Conservation (phyloP, 2,329 filamentous ascomycete species). For the Fusarium sp. region DNA sequence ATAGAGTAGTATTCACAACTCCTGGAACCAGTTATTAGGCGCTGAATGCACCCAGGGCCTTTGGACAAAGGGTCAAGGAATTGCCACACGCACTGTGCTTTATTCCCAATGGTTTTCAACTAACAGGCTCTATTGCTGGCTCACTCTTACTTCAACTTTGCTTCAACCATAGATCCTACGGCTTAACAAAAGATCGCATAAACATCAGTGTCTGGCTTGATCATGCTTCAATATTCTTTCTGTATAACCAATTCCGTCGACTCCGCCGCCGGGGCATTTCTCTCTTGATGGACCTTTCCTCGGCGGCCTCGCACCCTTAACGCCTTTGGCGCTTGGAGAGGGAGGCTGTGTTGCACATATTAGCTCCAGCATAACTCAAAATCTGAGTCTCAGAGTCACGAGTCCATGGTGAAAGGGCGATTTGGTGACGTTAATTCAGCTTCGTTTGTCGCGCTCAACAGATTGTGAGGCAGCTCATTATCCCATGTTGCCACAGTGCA, state of each 20-base stretch:
- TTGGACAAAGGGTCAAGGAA: not conserved
- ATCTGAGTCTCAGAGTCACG: not conserved
- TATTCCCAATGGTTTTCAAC: not conserved
- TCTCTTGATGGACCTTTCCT: not conserved
- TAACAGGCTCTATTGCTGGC: not conserved
- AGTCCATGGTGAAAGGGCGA: not conserved
- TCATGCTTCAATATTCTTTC: not conserved
- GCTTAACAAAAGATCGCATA: not conserved
- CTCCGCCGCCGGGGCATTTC: not conserved
- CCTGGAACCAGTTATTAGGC: not conserved
- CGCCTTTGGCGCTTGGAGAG: constrained; percentile 19
- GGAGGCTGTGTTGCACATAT: constrained; percentile 38
- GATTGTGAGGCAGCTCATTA: constrained; percentile 13
- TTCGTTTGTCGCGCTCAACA: constrained; percentile 20
- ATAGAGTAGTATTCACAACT: constrained; percentile 9
- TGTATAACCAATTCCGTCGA: not conserved
- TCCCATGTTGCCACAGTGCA: constrained; percentile 30
- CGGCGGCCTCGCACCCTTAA: constrained; percentile 38
- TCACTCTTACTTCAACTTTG: not conserved
- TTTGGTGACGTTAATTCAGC: constrained; percentile 18
- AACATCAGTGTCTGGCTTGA: not conserved
- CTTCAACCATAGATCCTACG: not conserved
- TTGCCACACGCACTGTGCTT: constrained; percentile 1
- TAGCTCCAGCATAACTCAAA: constrained; percentile 3
- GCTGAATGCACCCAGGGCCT: not conserved